phyloP scores from a whole-genome alignment of 257 asterid species.

The Solanum corneliomulleri region DNA sequence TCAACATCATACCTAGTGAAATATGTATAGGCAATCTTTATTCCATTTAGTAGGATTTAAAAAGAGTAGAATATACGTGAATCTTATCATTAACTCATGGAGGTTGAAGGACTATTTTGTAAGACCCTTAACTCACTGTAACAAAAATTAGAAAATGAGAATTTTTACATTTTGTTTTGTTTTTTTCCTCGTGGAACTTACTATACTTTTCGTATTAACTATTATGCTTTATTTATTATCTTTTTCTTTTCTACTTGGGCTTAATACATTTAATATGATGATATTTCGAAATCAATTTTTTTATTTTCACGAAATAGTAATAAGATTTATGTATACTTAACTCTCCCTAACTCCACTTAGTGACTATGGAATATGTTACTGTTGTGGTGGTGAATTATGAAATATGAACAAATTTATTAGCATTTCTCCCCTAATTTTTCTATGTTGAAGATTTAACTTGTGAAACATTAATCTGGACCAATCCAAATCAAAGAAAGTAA shows the following conservation, averaged over 20 bases:
- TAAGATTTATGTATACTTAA: too few relatives aligned
- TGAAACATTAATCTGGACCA: not conserved
- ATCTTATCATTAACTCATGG: not conserved
- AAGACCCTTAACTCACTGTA: not conserved
- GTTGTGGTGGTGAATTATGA: not conserved
- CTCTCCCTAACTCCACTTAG: accelerated
- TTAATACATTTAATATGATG: too few relatives aligned
- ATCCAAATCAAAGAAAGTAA: not conserved
- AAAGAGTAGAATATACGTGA: accelerated
- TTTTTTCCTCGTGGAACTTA: not conserved
- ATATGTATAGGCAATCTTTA: too few relatives aligned
- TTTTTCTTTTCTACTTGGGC: not conserved
- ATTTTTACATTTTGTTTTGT: not conserved
- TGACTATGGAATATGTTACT: not conserved
- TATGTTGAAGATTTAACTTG: not conserved
- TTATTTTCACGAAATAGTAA: too few relatives aligned
- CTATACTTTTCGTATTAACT: not conserved
- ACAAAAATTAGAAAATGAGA: not conserved
- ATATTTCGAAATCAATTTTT: too few relatives aligned
- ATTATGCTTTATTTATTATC: not conserved
- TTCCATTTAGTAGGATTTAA: not conserved
- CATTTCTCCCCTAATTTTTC: not conserved
- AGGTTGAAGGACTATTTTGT: not conserved
- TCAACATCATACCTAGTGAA: not conserved
- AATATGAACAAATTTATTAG: not conserved